Evolutionary conservation across 352 stramenopile genomes (phyloP).

Genomic region (Phytopythium cucurbitacearum): DNA sequence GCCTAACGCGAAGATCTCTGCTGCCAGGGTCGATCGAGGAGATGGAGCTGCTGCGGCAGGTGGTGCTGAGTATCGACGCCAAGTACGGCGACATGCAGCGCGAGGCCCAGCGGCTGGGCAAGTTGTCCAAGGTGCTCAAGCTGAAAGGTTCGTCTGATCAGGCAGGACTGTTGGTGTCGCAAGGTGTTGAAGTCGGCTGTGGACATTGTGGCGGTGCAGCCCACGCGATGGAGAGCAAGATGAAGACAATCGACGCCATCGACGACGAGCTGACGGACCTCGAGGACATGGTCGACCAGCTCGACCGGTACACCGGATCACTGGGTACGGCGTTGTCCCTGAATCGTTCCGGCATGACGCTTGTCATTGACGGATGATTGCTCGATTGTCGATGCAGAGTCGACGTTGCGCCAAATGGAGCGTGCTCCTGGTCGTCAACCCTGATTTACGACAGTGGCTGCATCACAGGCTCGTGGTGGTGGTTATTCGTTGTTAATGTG

Average conservation of each 20-base stretch:
- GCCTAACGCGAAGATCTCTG: no score
- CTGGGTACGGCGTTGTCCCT: constrained; percentile 34
- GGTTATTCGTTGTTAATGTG: no score
- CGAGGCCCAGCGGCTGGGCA: constrained; percentile 52
- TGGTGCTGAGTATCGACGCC: constrained; percentile 49
- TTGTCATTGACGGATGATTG: no score
- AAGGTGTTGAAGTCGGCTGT: not conserved
- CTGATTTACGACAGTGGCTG: no score
- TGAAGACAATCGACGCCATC: constrained; percentile 76
- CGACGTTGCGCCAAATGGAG: no score
- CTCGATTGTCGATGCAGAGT: no score
- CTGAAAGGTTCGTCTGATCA: constrained; percentile 41
- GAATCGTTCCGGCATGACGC: no score
- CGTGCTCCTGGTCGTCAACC: no score
- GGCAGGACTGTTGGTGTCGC: not conserved
- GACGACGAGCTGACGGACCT: constrained; percentile 82
- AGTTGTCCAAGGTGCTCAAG: constrained; percentile 65
- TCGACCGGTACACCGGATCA: constrained; percentile 72
- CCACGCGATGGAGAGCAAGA: constrained; percentile 61
- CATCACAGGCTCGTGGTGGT: no score
- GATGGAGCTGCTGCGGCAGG: constrained; percentile 65
- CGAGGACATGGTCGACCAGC: constrained; percentile 86
- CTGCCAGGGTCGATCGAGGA: constrained; percentile 63
- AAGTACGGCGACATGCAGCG: constrained; percentile 65
- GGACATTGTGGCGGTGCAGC: constrained; percentile 16